Base-by-base conservation (phyloP, 2,329 filamentous ascomycete species). In the Alternaria tenuissima region DNA sequence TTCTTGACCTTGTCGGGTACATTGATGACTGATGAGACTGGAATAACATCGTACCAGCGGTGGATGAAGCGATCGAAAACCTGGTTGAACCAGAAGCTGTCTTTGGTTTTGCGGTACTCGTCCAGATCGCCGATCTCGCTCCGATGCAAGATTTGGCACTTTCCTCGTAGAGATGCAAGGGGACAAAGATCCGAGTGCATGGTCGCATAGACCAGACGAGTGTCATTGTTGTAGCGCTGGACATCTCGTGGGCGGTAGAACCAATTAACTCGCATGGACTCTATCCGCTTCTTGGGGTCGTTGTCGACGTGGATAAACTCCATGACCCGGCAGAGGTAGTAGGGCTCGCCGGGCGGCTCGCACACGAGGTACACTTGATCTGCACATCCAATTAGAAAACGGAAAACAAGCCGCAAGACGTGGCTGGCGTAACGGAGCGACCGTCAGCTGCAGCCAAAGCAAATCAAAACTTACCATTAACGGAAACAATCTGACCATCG, bases 141-240 rank as follows among this genome's bases (percentile, higher is more conserved):
- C 70, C 92, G 89, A 82, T 99, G 95, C 78, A 87, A 86, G 78
- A 99, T 95, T 66, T 90, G 88, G 80, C 94, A 98, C 82, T 96
- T 97, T 68, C 95, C 95, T 73, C 95, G 92, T 69, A 99, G 84
- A 46, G 95, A 93, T 52, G 93, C 93, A 72, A 99, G 85, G 59
- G 95, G 95, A 77, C 93, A 96, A 63, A 93, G 91, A 82, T 99
- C 95, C 26, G 95, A 98, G 80, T 99, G 95, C 95, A 99, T 99
- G 30, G 95, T 97, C 64, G 93, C 94, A 80, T 94, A 97, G 53
- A 99, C 88, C 72, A 94, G 85, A 63, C 95, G 91, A 61, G 92
- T 94, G 83, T 99, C 95, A 77, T 91, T 90, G 69, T 92, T 90
- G 81, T 94, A 95, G 70, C 94, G 92, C 68, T 92, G 92, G 75